Percentiles rank a stretch among this genome's conserved stretches.
These are phyloP conservation scores for Flaveria bidentis DNA, from an alignment of 129 eudicot genomes.

Conservation along the genomic window DNA sequence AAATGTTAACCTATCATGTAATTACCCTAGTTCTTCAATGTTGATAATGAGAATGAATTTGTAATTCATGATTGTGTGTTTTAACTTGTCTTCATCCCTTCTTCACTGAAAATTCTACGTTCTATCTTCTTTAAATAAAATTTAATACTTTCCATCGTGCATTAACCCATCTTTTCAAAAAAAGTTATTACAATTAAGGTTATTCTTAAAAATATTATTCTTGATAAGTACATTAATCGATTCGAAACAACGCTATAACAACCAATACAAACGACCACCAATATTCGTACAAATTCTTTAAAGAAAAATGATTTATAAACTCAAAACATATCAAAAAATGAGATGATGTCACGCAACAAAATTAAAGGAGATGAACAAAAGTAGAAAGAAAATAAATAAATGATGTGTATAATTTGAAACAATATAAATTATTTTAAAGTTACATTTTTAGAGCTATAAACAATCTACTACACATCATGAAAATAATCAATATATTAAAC, in stretches of 20 bases:
- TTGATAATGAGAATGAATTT: not conserved
- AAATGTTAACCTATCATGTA: not conserved
- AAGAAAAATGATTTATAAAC: not conserved
- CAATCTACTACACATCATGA: not conserved
- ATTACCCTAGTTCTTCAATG: not conserved
- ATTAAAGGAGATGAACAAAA: too few relatives aligned
- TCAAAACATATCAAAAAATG: not conserved
- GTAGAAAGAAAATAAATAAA: too few relatives aligned
- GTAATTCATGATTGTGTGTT: not conserved
- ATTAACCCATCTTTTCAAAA: not conserved
- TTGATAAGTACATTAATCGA: not conserved
- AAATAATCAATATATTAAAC: constrained; percentile 6
- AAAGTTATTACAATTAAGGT: not conserved
- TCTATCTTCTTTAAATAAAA: not conserved
- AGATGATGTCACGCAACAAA: too few relatives aligned
- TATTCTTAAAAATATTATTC: not conserved
- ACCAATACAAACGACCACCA: too few relatives aligned
- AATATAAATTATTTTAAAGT: too few relatives aligned
- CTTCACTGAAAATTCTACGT: not conserved
- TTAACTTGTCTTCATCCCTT: not conserved
- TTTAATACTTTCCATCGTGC: not conserved
- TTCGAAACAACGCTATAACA: too few relatives aligned
- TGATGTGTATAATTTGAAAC: too few relatives aligned
- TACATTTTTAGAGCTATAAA: not conserved
- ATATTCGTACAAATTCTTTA: not conserved